Percentiles rank a stretch among this genome's conserved stretches.
Evolutionary conservation across 2,329 filamentous ascomycete species (phyloP).

Genomic region (Hypoxylon sp.): DNA sequence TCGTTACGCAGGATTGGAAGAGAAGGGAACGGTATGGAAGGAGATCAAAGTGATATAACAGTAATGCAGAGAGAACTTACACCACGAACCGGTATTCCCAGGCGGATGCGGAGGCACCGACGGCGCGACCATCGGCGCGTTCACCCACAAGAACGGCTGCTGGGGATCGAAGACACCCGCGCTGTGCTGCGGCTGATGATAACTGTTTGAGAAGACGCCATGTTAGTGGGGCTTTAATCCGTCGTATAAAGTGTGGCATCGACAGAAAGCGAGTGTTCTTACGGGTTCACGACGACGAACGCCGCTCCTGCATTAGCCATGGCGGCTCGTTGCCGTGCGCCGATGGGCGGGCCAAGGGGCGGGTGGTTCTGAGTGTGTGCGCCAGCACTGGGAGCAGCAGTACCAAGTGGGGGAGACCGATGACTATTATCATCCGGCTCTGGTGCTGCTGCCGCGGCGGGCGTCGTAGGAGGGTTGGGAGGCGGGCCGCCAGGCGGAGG

Average conservation of each 20-base stretch:
- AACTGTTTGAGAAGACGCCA: neutral
- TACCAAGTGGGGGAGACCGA: neutral
- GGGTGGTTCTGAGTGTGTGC: neutral
- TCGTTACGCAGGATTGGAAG: neutral
- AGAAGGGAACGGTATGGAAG: too few relatives aligned
- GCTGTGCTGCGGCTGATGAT: neutral
- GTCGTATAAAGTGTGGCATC: too few relatives aligned
- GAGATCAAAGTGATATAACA: too few relatives aligned
- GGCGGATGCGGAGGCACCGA: constrained; percentile 20
- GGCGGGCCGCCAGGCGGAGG: constrained; percentile 21
- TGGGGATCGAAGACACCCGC: neutral
- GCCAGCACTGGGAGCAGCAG: neutral
- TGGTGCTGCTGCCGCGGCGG: neutral
- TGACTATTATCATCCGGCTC: neutral
- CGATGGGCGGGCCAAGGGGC: constrained; percentile 16
- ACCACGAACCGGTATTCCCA: constrained; percentile 23
- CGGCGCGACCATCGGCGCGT: constrained; percentile 29
- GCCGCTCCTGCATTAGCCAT: constrained; percentile 1
- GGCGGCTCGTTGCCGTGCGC: constrained; percentile 1
- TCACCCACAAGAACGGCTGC: constrained; percentile 29
- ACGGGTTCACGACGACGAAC: constrained; percentile 13
- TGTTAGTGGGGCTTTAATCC: neutral
- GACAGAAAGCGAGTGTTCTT: constrained; percentile 6
- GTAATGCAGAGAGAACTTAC: constrained; percentile 23
- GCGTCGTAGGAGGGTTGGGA: constrained; percentile 8